phyloP scores from a whole-genome alignment of 805 yeast species.

The Pichia cephalocereana region DNA sequence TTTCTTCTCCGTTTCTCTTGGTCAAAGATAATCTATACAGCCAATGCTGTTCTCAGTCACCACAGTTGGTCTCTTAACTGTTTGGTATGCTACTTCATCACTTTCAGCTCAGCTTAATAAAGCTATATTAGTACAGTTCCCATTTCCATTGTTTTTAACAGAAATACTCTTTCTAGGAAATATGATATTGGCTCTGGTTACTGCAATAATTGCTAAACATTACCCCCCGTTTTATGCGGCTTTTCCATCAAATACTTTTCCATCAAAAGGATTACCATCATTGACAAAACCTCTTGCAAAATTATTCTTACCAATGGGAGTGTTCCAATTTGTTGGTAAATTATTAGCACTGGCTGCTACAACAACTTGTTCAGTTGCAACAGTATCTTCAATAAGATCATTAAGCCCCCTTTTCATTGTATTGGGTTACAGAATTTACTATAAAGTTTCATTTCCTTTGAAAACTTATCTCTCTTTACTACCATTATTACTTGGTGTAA shows the following conservation, averaged over 20 bases:
- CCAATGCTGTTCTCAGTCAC: neutral
- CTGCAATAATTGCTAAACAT: constrained; percentile 8
- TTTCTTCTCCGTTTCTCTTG: no score
- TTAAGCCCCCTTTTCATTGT: constrained; percentile 56
- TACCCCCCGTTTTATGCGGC: constrained; percentile 8
- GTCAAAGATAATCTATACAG: no score
- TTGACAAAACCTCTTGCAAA: constrained; percentile 33
- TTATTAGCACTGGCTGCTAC: constrained; percentile 56
- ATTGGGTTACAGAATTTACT: constrained; percentile 41
- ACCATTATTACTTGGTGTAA: constrained; percentile 46
- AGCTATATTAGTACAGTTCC: constrained; percentile 41
- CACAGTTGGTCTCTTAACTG: neutral
- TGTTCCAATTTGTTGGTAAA: constrained; percentile 59
- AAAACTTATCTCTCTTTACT: constrained; percentile 42
- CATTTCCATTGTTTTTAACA: constrained; percentile 55
- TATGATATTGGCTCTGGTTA: constrained; percentile 21
- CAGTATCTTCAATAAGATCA: constrained; percentile 64
- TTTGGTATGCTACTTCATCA: constrained; percentile 58
- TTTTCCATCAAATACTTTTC: constrained; percentile 52
- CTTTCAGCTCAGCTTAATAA: constrained; percentile 59
- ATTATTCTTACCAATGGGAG: constrained; percentile 52
- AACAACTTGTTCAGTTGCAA: constrained; percentile 54
- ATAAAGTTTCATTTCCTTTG: constrained; percentile 40
- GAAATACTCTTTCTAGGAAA: constrained; percentile 55
- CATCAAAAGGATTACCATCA: constrained; percentile 21